These are phyloP conservation scores for Lathyrus tuberosus DNA, from an alignment of 306 rosid species.

Conservation along the genomic window DNA sequence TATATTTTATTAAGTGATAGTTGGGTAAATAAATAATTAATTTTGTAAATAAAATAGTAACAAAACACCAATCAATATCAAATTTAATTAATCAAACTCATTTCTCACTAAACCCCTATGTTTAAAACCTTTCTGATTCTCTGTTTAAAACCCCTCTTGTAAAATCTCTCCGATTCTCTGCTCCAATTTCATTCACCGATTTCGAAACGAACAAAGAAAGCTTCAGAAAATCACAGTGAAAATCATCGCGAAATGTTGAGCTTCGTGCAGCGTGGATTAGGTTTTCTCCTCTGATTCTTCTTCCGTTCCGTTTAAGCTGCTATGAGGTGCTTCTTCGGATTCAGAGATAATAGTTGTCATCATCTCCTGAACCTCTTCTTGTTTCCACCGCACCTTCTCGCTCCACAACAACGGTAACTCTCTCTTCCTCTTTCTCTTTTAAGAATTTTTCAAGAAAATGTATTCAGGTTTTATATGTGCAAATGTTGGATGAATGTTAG, in stretches of 20 bases:
- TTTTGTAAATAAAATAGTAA: no score
- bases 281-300: conserved; percentile 60
- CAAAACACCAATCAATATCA: no score
- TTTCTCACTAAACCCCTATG: no score
- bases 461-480: no score
- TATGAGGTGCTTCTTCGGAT: conserved; percentile 87
- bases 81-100: no score
- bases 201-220: no score
- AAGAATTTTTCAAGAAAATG: conserved; percentile 11
- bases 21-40: no score
- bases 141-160: no score
- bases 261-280: conserved; percentile 50
- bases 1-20: no score
- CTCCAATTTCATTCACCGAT: no score
- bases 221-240: background rate
- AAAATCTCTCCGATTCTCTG: no score
- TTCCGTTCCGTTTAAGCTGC: conserved; percentile 58
- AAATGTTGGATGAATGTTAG: background rate
- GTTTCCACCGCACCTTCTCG: conserved; percentile 46
- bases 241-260: conserved; percentile 44
- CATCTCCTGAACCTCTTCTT: conserved; percentile 44
- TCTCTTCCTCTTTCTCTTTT: background rate
- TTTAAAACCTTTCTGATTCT: no score
- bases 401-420: conserved; percentile 49
- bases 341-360: conserved; percentile 52